Percentiles rank a stretch among this genome's conserved stretches.
phyloP scores from a whole-genome alignment of 257 asterid species.

The Petunia secreta region DNA sequence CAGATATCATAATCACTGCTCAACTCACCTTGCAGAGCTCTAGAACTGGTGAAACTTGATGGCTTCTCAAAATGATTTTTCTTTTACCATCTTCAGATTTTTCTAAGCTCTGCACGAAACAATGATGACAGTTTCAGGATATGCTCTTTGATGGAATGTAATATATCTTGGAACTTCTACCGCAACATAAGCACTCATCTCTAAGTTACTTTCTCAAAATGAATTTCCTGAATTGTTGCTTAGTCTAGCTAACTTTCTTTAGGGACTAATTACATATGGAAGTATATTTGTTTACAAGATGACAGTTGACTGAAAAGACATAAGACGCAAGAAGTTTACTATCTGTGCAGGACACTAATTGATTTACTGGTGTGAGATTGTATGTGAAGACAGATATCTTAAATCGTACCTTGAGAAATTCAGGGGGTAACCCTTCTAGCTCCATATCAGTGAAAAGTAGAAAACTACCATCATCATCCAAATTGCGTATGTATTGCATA shows the following conservation, averaged over 20 bases:
- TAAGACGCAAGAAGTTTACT: neutral
- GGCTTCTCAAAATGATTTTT: constrained; percentile 75
- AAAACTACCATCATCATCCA: constrained; percentile 67
- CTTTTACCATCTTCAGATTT: constrained; percentile 70
- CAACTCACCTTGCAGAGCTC: constrained; percentile 84
- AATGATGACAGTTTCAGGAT: constrained; percentile 13
- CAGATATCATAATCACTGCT: neutral
- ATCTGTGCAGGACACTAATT: neutral
- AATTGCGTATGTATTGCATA: constrained; percentile 71
- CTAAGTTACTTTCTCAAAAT: neutral
- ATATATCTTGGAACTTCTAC: neutral
- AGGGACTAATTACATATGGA: neutral
- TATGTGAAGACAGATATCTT: constrained; percentile 12
- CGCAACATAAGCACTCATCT: neutral
- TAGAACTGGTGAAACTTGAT: constrained; percentile 78
- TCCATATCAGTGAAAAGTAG: constrained; percentile 68
- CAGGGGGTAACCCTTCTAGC: constrained; percentile 81
- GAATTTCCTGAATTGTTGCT: neutral
- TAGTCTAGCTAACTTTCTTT: constrained; percentile 3
- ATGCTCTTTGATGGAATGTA: neutral
- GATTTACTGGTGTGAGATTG: neutral
- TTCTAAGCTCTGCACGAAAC: constrained; percentile 70
- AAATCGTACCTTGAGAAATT: constrained; percentile 70
- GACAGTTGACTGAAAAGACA: constrained; percentile 22
- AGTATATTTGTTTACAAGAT: neutral